Evolutionary conservation across 2,329 filamentous ascomycete genomes (phyloP).

Genomic region (Thermothelomyces thermophilus): DNA sequence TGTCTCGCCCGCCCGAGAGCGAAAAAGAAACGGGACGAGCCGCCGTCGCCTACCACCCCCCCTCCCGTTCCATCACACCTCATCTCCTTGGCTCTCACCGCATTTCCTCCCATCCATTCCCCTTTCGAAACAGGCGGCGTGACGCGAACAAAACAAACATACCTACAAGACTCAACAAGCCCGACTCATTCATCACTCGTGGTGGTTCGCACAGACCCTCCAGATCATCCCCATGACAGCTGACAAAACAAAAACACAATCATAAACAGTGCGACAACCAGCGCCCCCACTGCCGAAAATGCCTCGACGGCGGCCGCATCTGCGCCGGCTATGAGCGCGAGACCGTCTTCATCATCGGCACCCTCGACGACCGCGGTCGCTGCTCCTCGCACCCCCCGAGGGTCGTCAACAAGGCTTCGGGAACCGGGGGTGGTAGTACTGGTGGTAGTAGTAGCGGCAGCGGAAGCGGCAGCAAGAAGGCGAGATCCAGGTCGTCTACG

Average conservation of each 20-base stretch:
- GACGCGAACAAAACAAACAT: no score
- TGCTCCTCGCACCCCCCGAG: constrained; percentile 51
- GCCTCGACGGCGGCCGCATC: constrained; percentile 42
- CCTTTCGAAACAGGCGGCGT: no score
- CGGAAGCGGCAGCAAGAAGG: neutral
- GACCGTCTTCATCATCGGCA: constrained; percentile 59
- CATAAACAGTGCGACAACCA: constrained; percentile 38
- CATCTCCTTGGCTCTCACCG: neutral
- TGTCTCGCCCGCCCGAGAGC: no score
- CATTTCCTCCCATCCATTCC: no score
- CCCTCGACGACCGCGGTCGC: constrained; percentile 45
- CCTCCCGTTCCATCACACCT: neutral
- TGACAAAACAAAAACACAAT: no score
- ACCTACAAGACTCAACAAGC: neutral
- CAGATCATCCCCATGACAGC: no score
- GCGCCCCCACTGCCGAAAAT: constrained; percentile 1
- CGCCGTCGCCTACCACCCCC: no score
- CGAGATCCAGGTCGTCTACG: neutral
- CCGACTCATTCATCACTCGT: no score
- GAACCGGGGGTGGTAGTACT: neutral
- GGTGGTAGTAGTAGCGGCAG: neutral
- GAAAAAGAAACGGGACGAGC: no score
- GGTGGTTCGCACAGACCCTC: no score
- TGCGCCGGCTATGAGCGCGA: constrained; percentile 59
- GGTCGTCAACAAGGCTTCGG: constrained; percentile 31